A percentile compares a stretch with the other conserved stretches of the same genome.
phyloP scores from a whole-genome alignment of 306 rosid genomes.

The Acacia confusa region DNA sequence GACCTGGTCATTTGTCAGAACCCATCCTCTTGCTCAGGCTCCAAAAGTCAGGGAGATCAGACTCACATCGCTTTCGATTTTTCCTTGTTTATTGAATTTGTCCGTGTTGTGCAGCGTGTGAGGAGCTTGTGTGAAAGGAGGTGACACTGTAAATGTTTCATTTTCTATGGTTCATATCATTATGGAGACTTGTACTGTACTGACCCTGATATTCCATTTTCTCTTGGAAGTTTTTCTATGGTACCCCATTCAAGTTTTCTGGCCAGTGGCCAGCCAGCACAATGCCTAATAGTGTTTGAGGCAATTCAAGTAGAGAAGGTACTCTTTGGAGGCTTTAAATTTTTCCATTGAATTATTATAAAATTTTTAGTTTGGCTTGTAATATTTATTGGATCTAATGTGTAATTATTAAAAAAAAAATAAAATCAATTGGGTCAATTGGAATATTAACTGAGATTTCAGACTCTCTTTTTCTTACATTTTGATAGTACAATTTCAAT shows the following conservation, averaged over 20 bases:
- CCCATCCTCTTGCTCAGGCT: conserved; percentile 45
- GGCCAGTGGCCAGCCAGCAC: not conserved
- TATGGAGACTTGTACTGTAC: not conserved
- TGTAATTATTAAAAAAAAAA: not conserved
- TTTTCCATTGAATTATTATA: not conserved
- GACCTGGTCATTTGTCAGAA: conserved; percentile 78
- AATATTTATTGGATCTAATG: not conserved
- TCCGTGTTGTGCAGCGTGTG: conserved; percentile 71
- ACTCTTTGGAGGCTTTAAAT: not conserved
- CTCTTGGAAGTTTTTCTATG: not conserved
- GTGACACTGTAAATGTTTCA: conserved; percentile 26
- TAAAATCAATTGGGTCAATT: not conserved
- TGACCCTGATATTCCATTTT: not conserved
- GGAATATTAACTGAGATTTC: not conserved
- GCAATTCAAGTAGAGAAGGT: not conserved
- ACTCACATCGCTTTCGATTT: conserved; percentile 53
- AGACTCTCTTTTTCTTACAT: not conserved
- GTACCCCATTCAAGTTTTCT: not conserved
- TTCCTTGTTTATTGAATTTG: conserved; percentile 70
- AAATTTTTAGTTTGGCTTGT: not conserved
- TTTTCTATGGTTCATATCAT: conserved; percentile 2
- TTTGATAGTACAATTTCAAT: not conserved
- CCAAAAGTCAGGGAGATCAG: conserved; percentile 31
- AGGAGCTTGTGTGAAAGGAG: conserved; percentile 54
- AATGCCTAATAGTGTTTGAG: not conserved